Evolutionary conservation across 306 rosid species (phyloP), one percentile per base, ranked within the genome.

Genomic region (Cicer yamashitae): DNA sequence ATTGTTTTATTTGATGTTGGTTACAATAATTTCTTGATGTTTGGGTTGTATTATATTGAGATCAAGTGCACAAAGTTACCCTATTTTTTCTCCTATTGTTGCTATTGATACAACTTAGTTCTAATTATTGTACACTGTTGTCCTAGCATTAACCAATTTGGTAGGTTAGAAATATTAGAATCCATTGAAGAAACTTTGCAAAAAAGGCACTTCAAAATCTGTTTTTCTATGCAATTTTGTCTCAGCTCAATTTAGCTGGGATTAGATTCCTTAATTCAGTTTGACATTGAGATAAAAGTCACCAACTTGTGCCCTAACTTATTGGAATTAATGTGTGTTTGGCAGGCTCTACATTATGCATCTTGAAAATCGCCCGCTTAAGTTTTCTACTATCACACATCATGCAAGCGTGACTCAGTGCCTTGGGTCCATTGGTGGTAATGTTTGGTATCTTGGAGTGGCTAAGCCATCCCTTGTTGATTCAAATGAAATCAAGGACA

Each of bases 381-480:
- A 75, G 81, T 87, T 94, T 65, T 84, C 91, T 1, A 57, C 1
- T 1, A 91, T 94, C 22, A 86, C 98, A 25, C 96, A 94, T 84
- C 98, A 94, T 54, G 92, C 96, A 3, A 84, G 78, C 2, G 98
- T 91, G 79, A 94, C 96, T 50, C 97, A 94, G 70, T 94, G 96
- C 84, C 94, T 94, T 7, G 97, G 97, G 6, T 89, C 97, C 3
- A 46, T 90, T 46, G 91, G 97, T 20, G 90, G 96, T 15, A 81
- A 84, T 65, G 86, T 17, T 46, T 94, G 96, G 98, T 94, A 91
- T 56, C 91, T 94, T 14, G 98, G 96, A 64, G 87, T 94, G 39
- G 96, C 98, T 4, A 90, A 87, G 80, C 82, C 97, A 39, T 88
- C 96, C 22, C 68, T 91, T 68, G 86, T 87, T 78, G 88, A 81